These are phyloP conservation scores for Penicillium paxilli DNA, from an alignment of 495 filamentous ascomycete genomes.

Conservation along the genomic window DNA sequence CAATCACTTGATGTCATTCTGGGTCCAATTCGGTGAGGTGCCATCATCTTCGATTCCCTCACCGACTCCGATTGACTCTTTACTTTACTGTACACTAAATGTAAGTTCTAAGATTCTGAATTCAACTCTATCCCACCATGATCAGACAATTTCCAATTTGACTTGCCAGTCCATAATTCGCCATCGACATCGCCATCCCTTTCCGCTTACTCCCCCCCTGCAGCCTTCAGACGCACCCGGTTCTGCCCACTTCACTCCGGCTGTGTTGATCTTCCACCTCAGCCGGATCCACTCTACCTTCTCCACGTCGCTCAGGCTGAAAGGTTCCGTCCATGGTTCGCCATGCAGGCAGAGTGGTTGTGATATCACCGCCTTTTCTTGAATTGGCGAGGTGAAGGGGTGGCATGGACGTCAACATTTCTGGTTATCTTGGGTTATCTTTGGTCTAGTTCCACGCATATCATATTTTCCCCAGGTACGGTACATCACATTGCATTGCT, in stretches of 20 bases:
- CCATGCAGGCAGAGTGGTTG: not conserved
- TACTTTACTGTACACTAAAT: not conserved
- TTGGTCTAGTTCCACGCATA: too few species aligned
- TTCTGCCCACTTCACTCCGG: not conserved
- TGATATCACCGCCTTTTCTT: not conserved
- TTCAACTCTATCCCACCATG: not conserved
- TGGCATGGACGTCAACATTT: too few species aligned
- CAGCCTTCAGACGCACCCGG: not conserved
- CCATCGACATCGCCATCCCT: not conserved
- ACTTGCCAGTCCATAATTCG: not conserved
- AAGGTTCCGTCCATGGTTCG: constrained; percentile 1
- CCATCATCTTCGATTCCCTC: constrained; percentile 11
- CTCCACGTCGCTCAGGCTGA: constrained; percentile 10
- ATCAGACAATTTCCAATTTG: not conserved
- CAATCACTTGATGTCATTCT: constrained; percentile 28
- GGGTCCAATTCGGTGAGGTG: constrained; percentile 15
- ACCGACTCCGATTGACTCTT: constrained; percentile 1
- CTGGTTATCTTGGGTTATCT: not conserved
- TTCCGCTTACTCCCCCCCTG: not conserved
- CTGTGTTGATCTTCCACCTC: constrained; percentile 18
- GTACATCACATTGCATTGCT: too few species aligned
- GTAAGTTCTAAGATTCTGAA: too few species aligned
- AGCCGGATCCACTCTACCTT: constrained; percentile 21
- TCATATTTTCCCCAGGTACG: too few species aligned
- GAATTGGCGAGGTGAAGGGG: too few species aligned